A percentile compares a stretch with the other conserved stretches of the same genome.
phyloP scores from a whole-genome alignment of 495 filamentous ascomycete species.

The Hyaloscypha hepaticicola region DNA sequence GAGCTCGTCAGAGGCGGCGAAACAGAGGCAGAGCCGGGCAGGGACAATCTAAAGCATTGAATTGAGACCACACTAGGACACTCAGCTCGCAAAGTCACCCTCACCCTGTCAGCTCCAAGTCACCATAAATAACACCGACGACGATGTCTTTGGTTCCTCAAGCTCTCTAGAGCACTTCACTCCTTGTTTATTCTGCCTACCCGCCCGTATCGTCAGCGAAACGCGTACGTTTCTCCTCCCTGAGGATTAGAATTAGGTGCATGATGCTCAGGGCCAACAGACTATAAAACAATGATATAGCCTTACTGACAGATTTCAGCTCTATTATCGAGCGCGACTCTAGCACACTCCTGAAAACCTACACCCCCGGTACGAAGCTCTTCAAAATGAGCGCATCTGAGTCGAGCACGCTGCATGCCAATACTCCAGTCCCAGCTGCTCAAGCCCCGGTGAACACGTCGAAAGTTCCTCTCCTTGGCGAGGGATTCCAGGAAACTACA shows the following conservation, averaged over 20 bases:
- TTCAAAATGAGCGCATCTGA: slow-evolving; percentile 30
- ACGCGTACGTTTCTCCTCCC: slow-evolving; percentile 20
- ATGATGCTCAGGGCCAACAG: slow-evolving; percentile 1
- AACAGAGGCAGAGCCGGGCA: not conserved
- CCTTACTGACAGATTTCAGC: slow-evolving; percentile 24
- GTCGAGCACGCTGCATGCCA: slow-evolving; percentile 25
- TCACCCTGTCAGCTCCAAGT: slow-evolving; percentile 23
- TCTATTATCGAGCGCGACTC: slow-evolving; percentile 9
- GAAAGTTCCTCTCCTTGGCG: slow-evolving; percentile 31
- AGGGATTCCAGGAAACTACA: slow-evolving; percentile 35
- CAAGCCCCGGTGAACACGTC: slow-evolving; percentile 14
- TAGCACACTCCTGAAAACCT: slow-evolving; percentile 1
- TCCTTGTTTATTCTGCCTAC: not conserved
- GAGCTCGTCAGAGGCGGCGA: not conserved
- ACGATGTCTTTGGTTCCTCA: slow-evolving; percentile 6
- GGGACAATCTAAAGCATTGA: slow-evolving; percentile 14
- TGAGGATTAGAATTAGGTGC: slow-evolving; percentile 18
- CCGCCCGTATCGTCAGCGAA: slow-evolving; percentile 7
- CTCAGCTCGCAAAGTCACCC: slow-evolving; percentile 23
- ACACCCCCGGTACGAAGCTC: not conserved
- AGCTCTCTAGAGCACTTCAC: not conserved
- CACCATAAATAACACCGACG: not conserved
- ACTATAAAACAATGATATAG: slow-evolving; percentile 15
- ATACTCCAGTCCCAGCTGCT: slow-evolving; percentile 22
- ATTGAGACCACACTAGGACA: slow-evolving; percentile 16